Base-by-base conservation (phyloP, 345 rosid species). In the Ceriops zippeliana region DNA sequence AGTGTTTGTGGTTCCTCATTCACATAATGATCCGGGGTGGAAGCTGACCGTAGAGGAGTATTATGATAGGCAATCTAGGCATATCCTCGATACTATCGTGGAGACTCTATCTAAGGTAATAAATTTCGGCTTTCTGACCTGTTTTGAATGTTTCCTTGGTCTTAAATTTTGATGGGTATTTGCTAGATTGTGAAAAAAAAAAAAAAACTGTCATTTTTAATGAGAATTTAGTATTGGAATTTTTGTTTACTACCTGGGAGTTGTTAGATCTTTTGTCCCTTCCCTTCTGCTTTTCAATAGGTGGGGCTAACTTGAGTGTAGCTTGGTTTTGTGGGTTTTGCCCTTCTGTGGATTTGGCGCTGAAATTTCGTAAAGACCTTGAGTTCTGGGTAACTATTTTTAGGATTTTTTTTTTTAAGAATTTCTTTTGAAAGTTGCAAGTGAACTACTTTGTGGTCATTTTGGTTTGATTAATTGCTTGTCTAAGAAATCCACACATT, bases 1-100 rank as follows among this genome's bases (percentile, higher is more conserved):
- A 85, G 76, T 92, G 51, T 77, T 95, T 78, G 97, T 95, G 28
- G 91, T 87, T 70, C 99, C 99, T 54, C 99, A 92, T 68, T 95
- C 99, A 31, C 99, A 95, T 78, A 91, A 95, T 66, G 99, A 95
- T 85, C 99, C 99, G 6, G 99, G 98, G 7, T 95, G 99, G 99
- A 95, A 86, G 83, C 77, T 88, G 49, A 95, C 99, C 0, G 98
- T 95, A 24, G 98, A 92, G 5, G 99, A 95, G 93, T 95, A 95
- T 68, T 95, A 95, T 63, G 92, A 89, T 64, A 80, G 70, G 67
- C 96, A 95, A 65, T 78, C 97, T 2, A 84, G 87, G 81, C 92
- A 79, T 77, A 92, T 95, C 26, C 87, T 95, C 28, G 96, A 95
- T 59, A 87, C 99, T 10, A 90, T 95, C 65, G 92, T 95, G 52